phyloP scores from a whole-genome alignment of 2,329 filamentous ascomycete species.

The Talaromyces amestolkiae region DNA sequence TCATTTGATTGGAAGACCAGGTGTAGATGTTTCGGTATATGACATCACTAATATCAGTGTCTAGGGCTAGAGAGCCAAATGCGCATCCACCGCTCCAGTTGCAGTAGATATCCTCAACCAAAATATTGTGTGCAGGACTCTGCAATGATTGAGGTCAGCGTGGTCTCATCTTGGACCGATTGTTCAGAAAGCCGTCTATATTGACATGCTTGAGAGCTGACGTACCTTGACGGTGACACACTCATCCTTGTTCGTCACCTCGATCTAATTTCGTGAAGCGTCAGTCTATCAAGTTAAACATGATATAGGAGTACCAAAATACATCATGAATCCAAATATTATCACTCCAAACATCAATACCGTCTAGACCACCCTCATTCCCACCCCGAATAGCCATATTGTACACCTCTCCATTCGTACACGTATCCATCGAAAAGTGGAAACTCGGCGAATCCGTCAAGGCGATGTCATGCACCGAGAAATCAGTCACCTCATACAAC shows the following conservation, averaged over 20 bases:
- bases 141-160: neutral
- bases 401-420: neutral
- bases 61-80: neutral
- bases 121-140: neutral
- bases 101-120: neutral
- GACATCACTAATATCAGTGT: neutral
- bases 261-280: conserved; percentile 22
- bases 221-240: conserved; percentile 56
- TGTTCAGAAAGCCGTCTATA: neutral
- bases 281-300: neutral
- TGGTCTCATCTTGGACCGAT: neutral
- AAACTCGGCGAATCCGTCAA: neutral
- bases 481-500: neutral
- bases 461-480: neutral
- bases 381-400: neutral
- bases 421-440: neutral
- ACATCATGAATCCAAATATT: neutral
- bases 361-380: neutral
- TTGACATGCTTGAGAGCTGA: neutral
- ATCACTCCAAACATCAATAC: neutral
- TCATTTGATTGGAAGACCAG: neutral
- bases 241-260: conserved; percentile 63
- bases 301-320: no score
- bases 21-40: neutral
- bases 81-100: neutral